Evolutionary conservation across 805 yeast species (phyloP).

Genomic region (Zygoascus flipseniorum): DNA sequence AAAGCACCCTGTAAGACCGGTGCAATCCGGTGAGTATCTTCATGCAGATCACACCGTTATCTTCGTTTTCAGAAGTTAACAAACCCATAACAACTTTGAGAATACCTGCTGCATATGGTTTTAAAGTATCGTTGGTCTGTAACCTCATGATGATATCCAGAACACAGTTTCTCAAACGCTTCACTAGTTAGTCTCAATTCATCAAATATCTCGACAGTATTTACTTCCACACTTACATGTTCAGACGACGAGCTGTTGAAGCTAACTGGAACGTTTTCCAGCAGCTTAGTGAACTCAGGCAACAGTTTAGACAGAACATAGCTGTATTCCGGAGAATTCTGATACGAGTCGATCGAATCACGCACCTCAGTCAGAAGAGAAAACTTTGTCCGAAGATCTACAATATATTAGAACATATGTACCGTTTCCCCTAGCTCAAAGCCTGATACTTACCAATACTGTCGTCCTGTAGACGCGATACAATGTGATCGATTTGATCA

Average conservation of each 20-base stretch:
- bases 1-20: slow-evolving; percentile 64
- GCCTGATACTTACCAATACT: slow-evolving; percentile 20
- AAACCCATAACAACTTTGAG: slow-evolving; percentile 51
- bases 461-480: slow-evolving; percentile 48
- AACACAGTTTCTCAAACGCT: slow-evolving; percentile 67
- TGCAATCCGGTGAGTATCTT: slow-evolving; percentile 78
- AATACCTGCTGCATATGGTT: slow-evolving; percentile 55
- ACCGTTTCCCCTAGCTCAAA: neutral
- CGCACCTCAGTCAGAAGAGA: slow-evolving; percentile 71
- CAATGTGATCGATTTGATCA: slow-evolving; percentile 47
- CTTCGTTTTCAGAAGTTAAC: slow-evolving; percentile 79
- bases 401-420: neutral
- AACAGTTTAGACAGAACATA: slow-evolving; percentile 59
- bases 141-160: slow-evolving; percentile 75
- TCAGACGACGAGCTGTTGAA: slow-evolving; percentile 59
- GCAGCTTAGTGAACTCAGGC: slow-evolving; percentile 57
- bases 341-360: slow-evolving; percentile 78
- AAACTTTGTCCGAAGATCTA: slow-evolving; percentile 54
- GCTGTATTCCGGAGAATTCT: slow-evolving; percentile 74
- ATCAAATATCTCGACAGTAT: slow-evolving; percentile 15
- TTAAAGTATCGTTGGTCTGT: slow-evolving; percentile 73
- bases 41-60: slow-evolving; percentile 87
- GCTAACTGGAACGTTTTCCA: slow-evolving; percentile 65
- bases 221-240: slow-evolving; percentile 24
- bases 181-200: neutral